Evolutionary conservation across 495 filamentous ascomycete species (phyloP).

Genomic region (Margaritispora aquatica): DNA sequence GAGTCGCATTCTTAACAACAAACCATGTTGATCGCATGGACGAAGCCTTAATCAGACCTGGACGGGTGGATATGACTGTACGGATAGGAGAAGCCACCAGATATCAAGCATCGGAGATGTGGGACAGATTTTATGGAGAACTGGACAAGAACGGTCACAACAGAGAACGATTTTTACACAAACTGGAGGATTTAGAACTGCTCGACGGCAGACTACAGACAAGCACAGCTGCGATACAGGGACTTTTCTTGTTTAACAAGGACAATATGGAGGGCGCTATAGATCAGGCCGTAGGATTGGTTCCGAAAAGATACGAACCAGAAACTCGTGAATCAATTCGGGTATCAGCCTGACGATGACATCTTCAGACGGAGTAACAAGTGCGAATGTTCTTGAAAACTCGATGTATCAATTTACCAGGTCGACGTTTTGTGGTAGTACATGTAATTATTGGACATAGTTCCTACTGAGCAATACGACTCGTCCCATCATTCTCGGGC

Average conservation of each 20-base stretch:
- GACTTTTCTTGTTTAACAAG: slow-evolving; percentile 92
- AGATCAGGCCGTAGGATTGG: slow-evolving; percentile 63
- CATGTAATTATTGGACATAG: neutral
- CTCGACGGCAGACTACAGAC: slow-evolving; percentile 43
- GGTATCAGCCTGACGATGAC: slow-evolving; percentile 9
- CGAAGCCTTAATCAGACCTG: slow-evolving; percentile 81
- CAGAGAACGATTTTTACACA: slow-evolving; percentile 45
- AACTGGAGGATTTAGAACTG: slow-evolving; percentile 42
- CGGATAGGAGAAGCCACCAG: slow-evolving; percentile 80
- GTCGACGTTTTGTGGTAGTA: neutral
- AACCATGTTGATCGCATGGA: slow-evolving; percentile 90
- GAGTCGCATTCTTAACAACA: slow-evolving; percentile 90
- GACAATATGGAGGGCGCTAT: slow-evolving; percentile 83
- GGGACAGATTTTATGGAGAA: slow-evolving; percentile 91
- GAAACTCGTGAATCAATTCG: slow-evolving; percentile 23
- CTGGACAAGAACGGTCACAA: slow-evolving; percentile 56
- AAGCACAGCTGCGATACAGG: slow-evolving; percentile 87
- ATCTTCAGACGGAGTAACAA: neutral
- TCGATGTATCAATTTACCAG: neutral
- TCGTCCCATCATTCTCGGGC: slow-evolving; percentile 15
- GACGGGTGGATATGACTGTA: slow-evolving; percentile 89
- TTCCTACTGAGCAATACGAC: slow-evolving; percentile 1
- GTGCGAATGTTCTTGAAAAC: neutral
- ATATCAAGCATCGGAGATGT: slow-evolving; percentile 80
- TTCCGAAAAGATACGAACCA: slow-evolving; percentile 43